Conservation (phyloP, 2,329 filamentous ascomycete species). For the Paracoccidioides lutzii region DNA sequence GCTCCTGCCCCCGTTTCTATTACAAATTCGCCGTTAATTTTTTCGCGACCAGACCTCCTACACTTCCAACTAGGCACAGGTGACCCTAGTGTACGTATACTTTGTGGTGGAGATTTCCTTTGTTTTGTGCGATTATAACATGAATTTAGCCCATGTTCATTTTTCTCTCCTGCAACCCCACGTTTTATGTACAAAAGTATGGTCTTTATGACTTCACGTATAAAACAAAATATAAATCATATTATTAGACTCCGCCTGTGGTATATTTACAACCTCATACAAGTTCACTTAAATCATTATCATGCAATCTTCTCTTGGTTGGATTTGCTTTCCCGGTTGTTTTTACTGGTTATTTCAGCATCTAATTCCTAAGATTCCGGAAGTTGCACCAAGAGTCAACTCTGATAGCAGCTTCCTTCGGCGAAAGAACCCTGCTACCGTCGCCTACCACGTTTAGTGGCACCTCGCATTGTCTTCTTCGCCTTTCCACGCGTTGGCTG, state of each 20-base stretch:
- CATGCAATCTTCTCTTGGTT: background rate
- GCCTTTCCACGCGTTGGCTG: constrained; percentile 19
- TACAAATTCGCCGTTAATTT: constrained; percentile 16
- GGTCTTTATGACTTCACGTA: background rate
- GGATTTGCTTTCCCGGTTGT: background rate
- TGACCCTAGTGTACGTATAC: background rate
- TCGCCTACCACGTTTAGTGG: constrained; percentile 25
- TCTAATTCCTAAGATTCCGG: background rate
- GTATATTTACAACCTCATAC: background rate
- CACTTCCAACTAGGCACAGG: constrained; percentile 2
- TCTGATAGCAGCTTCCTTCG: background rate
- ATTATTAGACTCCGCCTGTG: background rate
- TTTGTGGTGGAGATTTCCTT: background rate
- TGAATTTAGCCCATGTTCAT: background rate
- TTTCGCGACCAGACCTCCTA: background rate
- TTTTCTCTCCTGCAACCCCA: background rate
- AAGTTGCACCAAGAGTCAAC: background rate
- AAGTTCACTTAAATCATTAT: background rate
- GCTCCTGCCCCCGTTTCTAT: constrained; percentile 16
- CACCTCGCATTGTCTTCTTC: constrained; percentile 26
- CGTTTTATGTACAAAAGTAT: constrained; percentile 4
- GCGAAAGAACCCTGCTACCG: constrained; percentile 6
- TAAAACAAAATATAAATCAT: background rate
- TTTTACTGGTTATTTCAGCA: too few relatives aligned
- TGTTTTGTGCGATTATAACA: background rate